Base-by-base conservation (phyloP, 2,329 filamentous ascomycete genomes). In the Phialemoniopsis sp. region DNA sequence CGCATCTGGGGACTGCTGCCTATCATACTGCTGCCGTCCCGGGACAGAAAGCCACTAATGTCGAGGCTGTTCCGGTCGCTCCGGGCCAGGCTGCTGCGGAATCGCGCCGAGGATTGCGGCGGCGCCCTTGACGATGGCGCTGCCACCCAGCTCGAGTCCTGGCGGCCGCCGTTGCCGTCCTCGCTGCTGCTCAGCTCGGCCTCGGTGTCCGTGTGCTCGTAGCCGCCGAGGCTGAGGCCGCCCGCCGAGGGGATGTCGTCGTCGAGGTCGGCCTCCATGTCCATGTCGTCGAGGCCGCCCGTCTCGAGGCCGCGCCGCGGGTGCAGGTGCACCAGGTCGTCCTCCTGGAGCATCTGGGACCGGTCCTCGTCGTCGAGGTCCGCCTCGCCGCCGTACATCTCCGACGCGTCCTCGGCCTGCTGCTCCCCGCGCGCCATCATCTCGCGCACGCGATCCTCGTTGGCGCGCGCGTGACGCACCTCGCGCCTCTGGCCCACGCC, bases 161-260 rank as follows among this genome's bases (percentile, higher is more conserved):
- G 21, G 29, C 7, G 13, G 15, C 34, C 29, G 9, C 34, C 38
- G 29, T 16, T 29, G 13, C 28, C 42, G 10, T 67, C 60, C 6
- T 66, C 65, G 44, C 70, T 74, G 53, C 70, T 77, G 43, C 62
- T 72, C 37, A 80, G 49, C 37, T 82, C 80, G 8, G 72, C 82
- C 48, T 88, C 85, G 3, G 83, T 85, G 60, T 89, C 85, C 8
- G 85, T 89, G 56, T 89, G 85, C 65, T 89, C 85, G 64, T 88
- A 89, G 49, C 78, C 76, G 21, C 21, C 21, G 21, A 26, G 21
- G 10, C 21, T 26, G 21, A 26, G 21, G 6, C 21, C 21, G 21
- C 21, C 71, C 77, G 52, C 66, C 31, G 12, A 15, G 32, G 13
- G 35, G 12, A 18, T 15, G 15, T 8, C 32, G 21, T 6, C 26